These are phyloP conservation scores for Nicotiana benthamiana DNA, from an alignment of 257 asterid species.

Conservation along the genomic window DNA sequence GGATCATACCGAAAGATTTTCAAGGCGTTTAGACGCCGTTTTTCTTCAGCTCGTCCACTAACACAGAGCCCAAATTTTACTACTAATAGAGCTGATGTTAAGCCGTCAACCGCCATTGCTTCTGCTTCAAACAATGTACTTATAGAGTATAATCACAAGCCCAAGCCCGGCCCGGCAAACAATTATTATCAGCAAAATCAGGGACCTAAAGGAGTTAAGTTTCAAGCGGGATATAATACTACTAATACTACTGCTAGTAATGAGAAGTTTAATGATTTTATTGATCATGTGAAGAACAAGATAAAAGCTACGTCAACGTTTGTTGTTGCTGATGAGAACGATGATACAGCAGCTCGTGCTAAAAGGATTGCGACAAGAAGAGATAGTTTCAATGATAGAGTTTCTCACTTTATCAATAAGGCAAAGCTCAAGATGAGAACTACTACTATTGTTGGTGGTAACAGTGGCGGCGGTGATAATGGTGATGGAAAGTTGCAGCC, in stretches of 20 bases:
- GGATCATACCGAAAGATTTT: not conserved
- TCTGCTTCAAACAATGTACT: not conserved
- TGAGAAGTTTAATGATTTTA: constrained; percentile 23
- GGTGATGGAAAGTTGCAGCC: not conserved
- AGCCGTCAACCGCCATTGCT: not conserved
- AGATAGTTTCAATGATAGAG: constrained; percentile 48
- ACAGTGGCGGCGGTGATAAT: not conserved
- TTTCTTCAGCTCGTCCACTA: not conserved
- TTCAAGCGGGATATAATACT: not conserved
- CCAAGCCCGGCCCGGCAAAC: not conserved
- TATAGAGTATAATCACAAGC: not conserved
- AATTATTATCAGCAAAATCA: not conserved
- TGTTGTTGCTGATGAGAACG: constrained; percentile 16
- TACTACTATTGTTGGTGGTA: constrained; percentile 21
- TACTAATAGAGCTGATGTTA: not conserved
- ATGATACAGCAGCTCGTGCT: not conserved
- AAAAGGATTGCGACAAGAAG: constrained; percentile 22
- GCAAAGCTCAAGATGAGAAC: constrained; percentile 36
- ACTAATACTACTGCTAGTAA: not conserved
- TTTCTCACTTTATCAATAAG: constrained; percentile 28
- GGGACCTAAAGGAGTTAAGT: not conserved
- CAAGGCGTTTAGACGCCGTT: not conserved
- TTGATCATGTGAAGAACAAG: constrained; percentile 22
- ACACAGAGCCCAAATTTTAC: not conserved
- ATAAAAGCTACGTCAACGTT: constrained; percentile 21